phyloP scores from a whole-genome alignment of 768 basidiomycete species.

The Tephrocybe sp. region DNA sequence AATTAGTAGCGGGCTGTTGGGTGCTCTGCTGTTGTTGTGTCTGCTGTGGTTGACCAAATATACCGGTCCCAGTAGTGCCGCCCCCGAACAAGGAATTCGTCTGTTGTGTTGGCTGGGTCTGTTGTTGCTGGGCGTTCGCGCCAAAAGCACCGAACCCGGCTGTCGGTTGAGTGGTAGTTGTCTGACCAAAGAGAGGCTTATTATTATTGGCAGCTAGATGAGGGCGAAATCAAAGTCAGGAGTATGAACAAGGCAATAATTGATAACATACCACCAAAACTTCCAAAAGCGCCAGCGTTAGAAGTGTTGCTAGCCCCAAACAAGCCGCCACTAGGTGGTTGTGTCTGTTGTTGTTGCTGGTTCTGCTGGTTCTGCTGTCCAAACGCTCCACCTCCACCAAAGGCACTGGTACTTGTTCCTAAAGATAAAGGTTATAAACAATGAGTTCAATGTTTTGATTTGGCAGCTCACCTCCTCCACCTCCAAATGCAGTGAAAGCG shows the following conservation, averaged over 20 bases:
- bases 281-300: constrained; percentile 37
- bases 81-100: constrained; percentile 27
- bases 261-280: constrained; percentile 29
- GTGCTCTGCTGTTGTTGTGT: constrained; percentile 23
- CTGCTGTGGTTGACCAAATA: constrained; percentile 40
- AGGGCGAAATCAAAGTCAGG: background rate
- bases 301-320: constrained; percentile 32
- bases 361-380: constrained; percentile 35
- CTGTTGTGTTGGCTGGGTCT: constrained; percentile 32
- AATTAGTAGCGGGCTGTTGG: constrained; percentile 34
- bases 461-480: constrained; percentile 12
- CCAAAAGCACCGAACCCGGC: constrained; percentile 42
- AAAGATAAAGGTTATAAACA: constrained; percentile 1
- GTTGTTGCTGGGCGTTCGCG: constrained; percentile 26
- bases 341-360: constrained; percentile 35
- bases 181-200: constrained; percentile 43
- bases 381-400: constrained; percentile 34
- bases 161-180: constrained; percentile 39
- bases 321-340: constrained; percentile 27
- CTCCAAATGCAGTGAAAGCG: constrained; percentile 16
- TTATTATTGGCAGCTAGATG: constrained; percentile 16
- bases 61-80: constrained; percentile 17
- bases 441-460: background rate
- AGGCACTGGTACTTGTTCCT: constrained; percentile 24
- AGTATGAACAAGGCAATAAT: background rate